phyloP scores from a whole-genome alignment of 2,329 filamentous ascomycete genomes.

The Verticillium tricorpus region DNA sequence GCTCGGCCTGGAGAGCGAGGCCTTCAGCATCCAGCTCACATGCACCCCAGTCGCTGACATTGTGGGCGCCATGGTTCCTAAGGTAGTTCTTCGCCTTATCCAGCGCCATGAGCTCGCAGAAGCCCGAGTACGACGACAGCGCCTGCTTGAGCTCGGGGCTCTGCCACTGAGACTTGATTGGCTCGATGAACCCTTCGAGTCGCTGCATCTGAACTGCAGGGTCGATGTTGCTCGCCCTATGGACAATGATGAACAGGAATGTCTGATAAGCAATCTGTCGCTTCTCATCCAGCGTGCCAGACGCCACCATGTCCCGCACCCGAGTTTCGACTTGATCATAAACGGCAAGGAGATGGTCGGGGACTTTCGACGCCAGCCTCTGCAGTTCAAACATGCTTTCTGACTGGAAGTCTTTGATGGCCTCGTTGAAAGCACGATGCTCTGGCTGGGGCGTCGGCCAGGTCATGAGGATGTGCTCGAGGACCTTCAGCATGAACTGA shows the following conservation, averaged over 20 bases:
- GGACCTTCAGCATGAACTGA: conserved; percentile 78
- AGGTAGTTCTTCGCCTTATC: conserved; percentile 80
- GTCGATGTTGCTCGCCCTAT: conserved; percentile 75
- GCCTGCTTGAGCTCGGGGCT: conserved; percentile 62
- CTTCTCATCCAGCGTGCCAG: conserved; percentile 73
- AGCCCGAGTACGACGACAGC: conserved; percentile 70
- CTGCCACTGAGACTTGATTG: conserved; percentile 77
- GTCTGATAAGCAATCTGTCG: conserved; percentile 82
- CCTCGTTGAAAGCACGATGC: conserved; percentile 73
- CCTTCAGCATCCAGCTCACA: conserved; percentile 76
- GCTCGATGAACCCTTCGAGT: conserved; percentile 73
- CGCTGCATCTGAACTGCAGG: conserved; percentile 65
- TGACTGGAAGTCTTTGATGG: conserved; percentile 82
- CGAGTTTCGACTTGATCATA: conserved; percentile 84
- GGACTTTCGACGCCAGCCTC: conserved; percentile 82
- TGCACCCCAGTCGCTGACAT: conserved; percentile 77
- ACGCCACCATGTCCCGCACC: conserved; percentile 73
- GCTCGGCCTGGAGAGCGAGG: conserved; percentile 68
- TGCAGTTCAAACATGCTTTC: conserved; percentile 86
- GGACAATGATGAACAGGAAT: conserved; percentile 90
- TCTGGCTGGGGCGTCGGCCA: conserved; percentile 70
- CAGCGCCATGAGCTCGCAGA: conserved; percentile 75
- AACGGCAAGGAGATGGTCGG: conserved; percentile 81
- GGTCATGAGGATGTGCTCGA: conserved; percentile 86
- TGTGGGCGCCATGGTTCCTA: conserved; percentile 65